Evolutionary conservation across 2,329 filamentous ascomycete species (phyloP).

Genomic region (Neurospora sp.): DNA sequence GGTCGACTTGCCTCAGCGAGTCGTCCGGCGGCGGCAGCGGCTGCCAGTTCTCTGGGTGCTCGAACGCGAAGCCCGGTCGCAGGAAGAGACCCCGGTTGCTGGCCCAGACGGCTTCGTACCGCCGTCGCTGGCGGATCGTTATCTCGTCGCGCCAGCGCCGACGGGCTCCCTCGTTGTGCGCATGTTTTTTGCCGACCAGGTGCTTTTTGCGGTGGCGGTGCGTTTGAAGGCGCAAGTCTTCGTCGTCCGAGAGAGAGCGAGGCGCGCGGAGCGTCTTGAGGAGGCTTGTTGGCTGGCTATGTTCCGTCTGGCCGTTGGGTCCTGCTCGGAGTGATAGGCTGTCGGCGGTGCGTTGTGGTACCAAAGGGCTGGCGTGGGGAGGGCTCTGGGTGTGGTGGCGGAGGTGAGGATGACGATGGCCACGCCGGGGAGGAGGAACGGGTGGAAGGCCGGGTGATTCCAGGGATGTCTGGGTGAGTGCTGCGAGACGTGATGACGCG

Average conservation of each 20-base stretch:
- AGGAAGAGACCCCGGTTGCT: constrained; percentile 58
- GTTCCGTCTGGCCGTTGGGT: constrained; percentile 18
- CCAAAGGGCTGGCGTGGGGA: constrained; percentile 6
- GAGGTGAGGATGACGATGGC: constrained; percentile 12
- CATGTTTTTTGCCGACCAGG: constrained; percentile 49
- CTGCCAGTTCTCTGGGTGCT: constrained; percentile 4
- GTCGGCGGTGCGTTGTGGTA: constrained; percentile 14
- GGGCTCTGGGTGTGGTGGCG: background rate
- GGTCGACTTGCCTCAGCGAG: background rate
- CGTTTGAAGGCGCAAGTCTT: constrained; percentile 39
- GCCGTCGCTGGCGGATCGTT: constrained; percentile 60
- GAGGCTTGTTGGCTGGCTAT: constrained; percentile 39
- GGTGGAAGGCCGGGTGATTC: constrained; percentile 25
- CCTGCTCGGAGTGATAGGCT: constrained; percentile 15
- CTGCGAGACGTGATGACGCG: constrained; percentile 46
- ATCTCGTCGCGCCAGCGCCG: constrained; percentile 70
- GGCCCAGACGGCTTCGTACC: constrained; percentile 79
- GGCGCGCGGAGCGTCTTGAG: constrained; percentile 56
- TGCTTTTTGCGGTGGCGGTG: constrained; percentile 28
- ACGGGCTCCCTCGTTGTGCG: constrained; percentile 66
- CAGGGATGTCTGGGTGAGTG: constrained; percentile 25
- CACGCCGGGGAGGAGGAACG: constrained; percentile 25
- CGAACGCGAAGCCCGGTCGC: constrained; percentile 6
- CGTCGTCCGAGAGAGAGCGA: constrained; percentile 38
- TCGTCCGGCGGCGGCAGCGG: background rate